Conservation (phyloP, 2,329 filamentous ascomycete genomes). For the Proliferodiscus dingleyae region DNA sequence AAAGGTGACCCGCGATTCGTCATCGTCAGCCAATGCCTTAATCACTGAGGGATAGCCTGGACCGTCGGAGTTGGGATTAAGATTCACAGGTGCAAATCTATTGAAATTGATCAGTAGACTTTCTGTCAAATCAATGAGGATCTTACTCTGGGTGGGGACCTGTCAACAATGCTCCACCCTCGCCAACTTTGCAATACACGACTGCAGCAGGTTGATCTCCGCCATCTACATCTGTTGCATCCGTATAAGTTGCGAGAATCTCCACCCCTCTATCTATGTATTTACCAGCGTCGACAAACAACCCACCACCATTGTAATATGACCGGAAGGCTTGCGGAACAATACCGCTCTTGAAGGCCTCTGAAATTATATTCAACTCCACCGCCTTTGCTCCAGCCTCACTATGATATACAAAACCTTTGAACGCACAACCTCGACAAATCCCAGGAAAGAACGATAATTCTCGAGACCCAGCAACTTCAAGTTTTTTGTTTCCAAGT, state of each 20-base stretch:
- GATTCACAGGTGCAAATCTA: conserved; percentile 78
- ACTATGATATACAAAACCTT: conserved; percentile 84
- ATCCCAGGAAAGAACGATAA: conserved; percentile 82
- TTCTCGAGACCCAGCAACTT: conserved; percentile 81
- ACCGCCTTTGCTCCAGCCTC: conserved; percentile 77
- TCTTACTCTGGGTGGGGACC: conserved; percentile 88
- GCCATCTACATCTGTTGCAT: conserved; percentile 69
- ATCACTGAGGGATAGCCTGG: conserved; percentile 69
- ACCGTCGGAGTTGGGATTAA: conserved; percentile 61
- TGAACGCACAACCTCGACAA: conserved; percentile 81
- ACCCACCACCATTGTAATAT: conserved; percentile 93
- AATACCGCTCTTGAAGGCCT: conserved; percentile 47
- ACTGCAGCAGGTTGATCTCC: conserved; percentile 76
- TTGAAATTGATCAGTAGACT: conserved; percentile 14
- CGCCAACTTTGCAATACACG: conserved; percentile 76
- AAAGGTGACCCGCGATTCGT: conserved; percentile 67
- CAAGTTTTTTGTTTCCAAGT: conserved; percentile 72
- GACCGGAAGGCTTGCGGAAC: conserved; percentile 61
- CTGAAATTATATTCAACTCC: conserved; percentile 58
- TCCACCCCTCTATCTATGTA: conserved; percentile 63
- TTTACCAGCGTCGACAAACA: conserved; percentile 76
- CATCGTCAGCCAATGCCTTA: conserved; percentile 60
- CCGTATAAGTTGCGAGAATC: conserved; percentile 74
- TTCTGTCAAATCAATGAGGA: not conserved
- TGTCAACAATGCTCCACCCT: conserved; percentile 74